These are phyloP conservation scores for Thraustochytrium striatum DNA, from an alignment of 352 stramenopile species.

Conservation along the genomic window DNA sequence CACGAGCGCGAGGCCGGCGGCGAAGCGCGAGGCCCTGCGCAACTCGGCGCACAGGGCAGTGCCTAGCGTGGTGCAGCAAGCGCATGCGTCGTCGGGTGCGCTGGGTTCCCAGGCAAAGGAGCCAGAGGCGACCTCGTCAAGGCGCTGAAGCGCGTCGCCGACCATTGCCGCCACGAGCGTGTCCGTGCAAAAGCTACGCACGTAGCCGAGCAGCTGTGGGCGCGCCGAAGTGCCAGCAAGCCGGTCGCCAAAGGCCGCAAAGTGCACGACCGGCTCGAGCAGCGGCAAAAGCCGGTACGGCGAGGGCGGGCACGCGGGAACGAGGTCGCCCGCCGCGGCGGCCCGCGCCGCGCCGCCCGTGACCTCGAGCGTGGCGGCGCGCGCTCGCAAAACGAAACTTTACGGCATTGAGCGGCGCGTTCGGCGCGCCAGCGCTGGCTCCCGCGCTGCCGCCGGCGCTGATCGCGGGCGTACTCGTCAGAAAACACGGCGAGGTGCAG, in stretches of 20 bases:
- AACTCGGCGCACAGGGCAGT: conserved; percentile 31
- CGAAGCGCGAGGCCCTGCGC: background rate
- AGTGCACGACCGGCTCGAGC: background rate
- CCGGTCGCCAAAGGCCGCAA: conserved; percentile 29
- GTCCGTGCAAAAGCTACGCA: conserved; percentile 13
- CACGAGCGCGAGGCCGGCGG: background rate
- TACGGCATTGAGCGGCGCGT: background rate
- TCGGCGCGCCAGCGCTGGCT: background rate
- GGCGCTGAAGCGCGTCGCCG: conserved; percentile 7
- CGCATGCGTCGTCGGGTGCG: background rate
- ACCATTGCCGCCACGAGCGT: background rate
- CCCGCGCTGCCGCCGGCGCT: background rate
- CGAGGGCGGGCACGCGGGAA: conserved; percentile 5
- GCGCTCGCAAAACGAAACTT: background rate
- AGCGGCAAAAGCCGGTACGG: conserved; percentile 24
- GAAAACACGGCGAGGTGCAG: conserved; percentile 32
- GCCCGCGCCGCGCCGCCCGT: background rate
- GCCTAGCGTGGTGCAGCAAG: conserved; percentile 27
- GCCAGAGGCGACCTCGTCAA: background rate
- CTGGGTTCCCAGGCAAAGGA: background rate
- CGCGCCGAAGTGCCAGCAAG: background rate
- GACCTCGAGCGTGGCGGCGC: background rate
- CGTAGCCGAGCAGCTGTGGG: conserved; percentile 37
- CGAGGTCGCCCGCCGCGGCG: background rate
- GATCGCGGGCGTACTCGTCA: background rate